These are phyloP conservation scores for Torrubiella hemipterigena DNA, from an alignment of 2,329 filamentous ascomycete species.

Conservation along the genomic window DNA sequence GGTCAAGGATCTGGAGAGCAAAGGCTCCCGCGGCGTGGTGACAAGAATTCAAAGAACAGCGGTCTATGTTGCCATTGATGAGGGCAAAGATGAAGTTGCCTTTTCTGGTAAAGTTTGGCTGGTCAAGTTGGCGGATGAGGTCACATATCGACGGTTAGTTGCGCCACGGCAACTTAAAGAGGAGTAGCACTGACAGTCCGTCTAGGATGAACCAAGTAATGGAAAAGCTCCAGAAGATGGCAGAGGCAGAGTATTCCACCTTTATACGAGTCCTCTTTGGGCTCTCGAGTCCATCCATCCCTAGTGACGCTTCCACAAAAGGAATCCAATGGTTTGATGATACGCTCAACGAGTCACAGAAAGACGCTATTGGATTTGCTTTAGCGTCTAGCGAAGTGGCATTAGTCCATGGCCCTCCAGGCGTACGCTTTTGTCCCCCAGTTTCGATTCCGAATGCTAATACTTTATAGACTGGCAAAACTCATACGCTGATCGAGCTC, in stretches of 20 bases:
- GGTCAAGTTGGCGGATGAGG: slow-evolving; percentile 57
- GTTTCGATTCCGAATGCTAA: slow-evolving; percentile 3
- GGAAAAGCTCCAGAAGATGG: slow-evolving; percentile 46
- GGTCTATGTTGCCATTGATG: slow-evolving; percentile 58
- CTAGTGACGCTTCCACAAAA: slow-evolving; percentile 26
- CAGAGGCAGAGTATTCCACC: slow-evolving; percentile 42
- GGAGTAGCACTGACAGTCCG: not conserved
- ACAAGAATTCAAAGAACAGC: slow-evolving; percentile 45
- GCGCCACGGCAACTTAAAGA: not conserved
- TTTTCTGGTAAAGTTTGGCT: slow-evolving; percentile 45
- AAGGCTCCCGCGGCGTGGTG: slow-evolving; percentile 59
- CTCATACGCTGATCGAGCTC: slow-evolving; percentile 88
- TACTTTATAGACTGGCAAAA: slow-evolving; percentile 69
- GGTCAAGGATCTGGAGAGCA: slow-evolving; percentile 56
- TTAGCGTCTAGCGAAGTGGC: slow-evolving; percentile 71
- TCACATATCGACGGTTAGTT: slow-evolving; percentile 46
- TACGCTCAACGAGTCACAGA: slow-evolving; percentile 53
- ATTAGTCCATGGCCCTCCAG: slow-evolving; percentile 88
- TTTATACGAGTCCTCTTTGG: slow-evolving; percentile 55
- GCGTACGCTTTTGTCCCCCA: slow-evolving; percentile 29
- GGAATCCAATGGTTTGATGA: slow-evolving; percentile 49
- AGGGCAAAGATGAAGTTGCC: slow-evolving; percentile 38
- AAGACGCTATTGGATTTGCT: slow-evolving; percentile 67
- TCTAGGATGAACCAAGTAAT: slow-evolving; percentile 51
- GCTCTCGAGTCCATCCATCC: slow-evolving; percentile 37